Base-by-base conservation (phyloP, 345 rosid genomes). In the Mallotus nudiflorus region DNA sequence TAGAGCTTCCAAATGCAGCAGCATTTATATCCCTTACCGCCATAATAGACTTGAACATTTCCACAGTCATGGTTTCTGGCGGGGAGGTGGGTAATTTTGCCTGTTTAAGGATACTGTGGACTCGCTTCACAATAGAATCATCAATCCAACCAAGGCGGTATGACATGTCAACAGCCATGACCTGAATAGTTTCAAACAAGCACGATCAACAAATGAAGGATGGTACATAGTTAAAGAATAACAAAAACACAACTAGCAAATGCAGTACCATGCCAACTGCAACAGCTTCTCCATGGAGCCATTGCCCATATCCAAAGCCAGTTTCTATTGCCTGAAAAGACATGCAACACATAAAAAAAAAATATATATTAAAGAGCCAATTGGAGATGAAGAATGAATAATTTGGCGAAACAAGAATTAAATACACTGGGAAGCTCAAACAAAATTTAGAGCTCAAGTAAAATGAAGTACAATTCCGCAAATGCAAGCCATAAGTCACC, bases 211-310 rank as follows among this genome's bases (percentile, higher is more conserved):
- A 11, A 24, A 27, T 9, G 10, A 35, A 14, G 57, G 51, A 13
- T 20, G 35, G 46, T 65, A 31, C 13, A 37, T 7, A 25, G 7
- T 13, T 48, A 65, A 61, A 20, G 29, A 44, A 25, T 51, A 67
- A 53, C 48, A 55, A 44, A 7, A 67, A 59, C 10, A 3, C 11
- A 63, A 4, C 18, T 52, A 45, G 51, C 62, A 68, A 67, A 60
- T 28, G 37, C 65, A 67, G 70, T 86, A 95, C 99, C 80, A 24
- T 90, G 85, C 99, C 99, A 78, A 93, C 96, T 13, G 98, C 96
- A 78, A 95, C 89, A 80, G 99, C 99, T 87, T 95, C 99, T 75
- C 99, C 99, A 58, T 95, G 99, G 70, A 95, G 91, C 98, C 99
- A 95, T 59, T 83, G 75, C 67, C 99, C 99, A 50, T 96, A 92